Percentiles rank a stretch among this genome's conserved stretches.
Conservation (phyloP, 441 rosid species). For the Arabidopsis hybrid region DNA sequence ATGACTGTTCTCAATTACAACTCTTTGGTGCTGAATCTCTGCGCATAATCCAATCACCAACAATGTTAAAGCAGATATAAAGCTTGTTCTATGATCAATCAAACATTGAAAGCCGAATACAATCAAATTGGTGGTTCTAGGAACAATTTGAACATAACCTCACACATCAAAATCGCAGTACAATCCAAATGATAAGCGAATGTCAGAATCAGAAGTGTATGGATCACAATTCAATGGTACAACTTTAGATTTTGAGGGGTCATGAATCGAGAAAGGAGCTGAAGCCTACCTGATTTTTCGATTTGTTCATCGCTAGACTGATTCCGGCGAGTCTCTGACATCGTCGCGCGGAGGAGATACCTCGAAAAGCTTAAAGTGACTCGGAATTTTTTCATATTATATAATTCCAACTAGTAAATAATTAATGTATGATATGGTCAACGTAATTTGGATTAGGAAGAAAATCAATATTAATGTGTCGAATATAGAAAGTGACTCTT, state of each 20-base stretch:
- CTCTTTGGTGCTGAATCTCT: conserved; percentile 45
- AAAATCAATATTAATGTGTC: too few species aligned
- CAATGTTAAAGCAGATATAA: not conserved
- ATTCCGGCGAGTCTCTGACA: conserved; percentile 41
- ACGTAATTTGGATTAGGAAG: too few species aligned
- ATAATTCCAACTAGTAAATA: too few species aligned
- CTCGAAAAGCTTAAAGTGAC: not conserved
- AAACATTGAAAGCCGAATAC: not conserved
- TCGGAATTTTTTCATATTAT: too few species aligned
- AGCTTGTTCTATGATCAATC: not conserved
- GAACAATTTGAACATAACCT: conserved; percentile 13
- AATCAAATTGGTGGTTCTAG: conserved; percentile 6
- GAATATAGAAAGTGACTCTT: too few species aligned
- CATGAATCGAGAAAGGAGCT: conserved; percentile 9
- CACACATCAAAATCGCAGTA: conserved; percentile 12
- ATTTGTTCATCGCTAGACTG: conserved; percentile 29
- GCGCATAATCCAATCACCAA: conserved; percentile 11
- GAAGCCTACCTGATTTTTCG: conserved; percentile 42
- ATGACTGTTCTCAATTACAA: conserved; percentile 60
- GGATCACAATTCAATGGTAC: not conserved
- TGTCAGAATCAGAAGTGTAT: not conserved
- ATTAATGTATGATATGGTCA: too few species aligned
- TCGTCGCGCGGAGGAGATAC: conserved; percentile 18
- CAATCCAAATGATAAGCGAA: not conserved
- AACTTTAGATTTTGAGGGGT: not conserved